Percentiles rank a stretch among this genome's conserved stretches.
These are phyloP conservation scores for Aureoboletus auriporus DNA, from an alignment of 768 basidiomycete species.

Conservation along the genomic window DNA sequence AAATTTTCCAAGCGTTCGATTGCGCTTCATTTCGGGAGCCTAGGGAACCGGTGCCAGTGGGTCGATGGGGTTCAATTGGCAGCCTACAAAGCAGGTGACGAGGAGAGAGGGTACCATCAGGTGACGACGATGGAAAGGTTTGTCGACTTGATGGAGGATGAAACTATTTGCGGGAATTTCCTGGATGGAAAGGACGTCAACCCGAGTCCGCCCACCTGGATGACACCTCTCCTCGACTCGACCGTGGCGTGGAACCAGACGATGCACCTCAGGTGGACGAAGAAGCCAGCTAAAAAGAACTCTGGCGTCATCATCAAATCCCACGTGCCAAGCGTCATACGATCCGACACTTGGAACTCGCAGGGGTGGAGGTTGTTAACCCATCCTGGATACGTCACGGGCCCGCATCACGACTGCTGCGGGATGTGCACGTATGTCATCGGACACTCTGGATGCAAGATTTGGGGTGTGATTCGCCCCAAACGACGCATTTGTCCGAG, in stretches of 20 bases:
- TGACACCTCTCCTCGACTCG: not conserved
- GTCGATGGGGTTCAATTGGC: not conserved
- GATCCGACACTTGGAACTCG: not conserved
- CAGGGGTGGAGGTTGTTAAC: conserved; percentile 1
- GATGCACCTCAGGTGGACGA: not conserved
- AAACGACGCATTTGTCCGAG: not conserved
- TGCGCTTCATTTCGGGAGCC: not conserved
- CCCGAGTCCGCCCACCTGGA: not conserved
- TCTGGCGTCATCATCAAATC: too few relatives aligned
- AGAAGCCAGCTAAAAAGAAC: not conserved
- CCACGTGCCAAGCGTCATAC: not conserved
- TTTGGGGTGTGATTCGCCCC: conserved; percentile 1
- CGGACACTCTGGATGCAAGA: not conserved
- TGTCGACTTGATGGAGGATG: not conserved
- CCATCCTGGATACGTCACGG: conserved; percentile 1
- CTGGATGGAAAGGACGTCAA: conserved; percentile 2
- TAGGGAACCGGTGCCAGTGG: not conserved
- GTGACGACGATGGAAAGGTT: not conserved
- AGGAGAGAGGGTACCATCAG: not conserved
- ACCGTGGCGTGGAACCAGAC: conserved; percentile 1
- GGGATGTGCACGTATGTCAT: not conserved
- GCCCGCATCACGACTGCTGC: conserved; percentile 1
- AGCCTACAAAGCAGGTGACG: too few relatives aligned
- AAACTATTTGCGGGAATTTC: not conserved
- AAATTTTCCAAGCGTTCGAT: not conserved